Base-by-base conservation (phyloP, 257 asterid genomes). In the Solanum piurae region DNA sequence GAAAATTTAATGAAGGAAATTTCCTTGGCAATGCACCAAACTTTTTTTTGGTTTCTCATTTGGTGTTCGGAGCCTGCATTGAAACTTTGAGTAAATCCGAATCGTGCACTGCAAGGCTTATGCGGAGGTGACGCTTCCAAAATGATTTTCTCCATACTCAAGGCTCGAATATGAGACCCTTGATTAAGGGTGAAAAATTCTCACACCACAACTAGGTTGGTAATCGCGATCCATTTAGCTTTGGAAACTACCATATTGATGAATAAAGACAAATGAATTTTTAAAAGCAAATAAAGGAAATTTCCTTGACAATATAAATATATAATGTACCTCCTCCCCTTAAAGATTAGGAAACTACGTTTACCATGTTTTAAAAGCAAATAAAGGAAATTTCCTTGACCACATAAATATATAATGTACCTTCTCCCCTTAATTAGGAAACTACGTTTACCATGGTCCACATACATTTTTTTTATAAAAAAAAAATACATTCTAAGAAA, bases 11-110 rank as follows among this genome's bases (percentile, higher is more conserved):
- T 75, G 23, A 21, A 75, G 36, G 58, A 76, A 76, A 40, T 76
- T 76, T 76, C 36, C 23, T 38, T 23, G 36, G 34, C 21, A 12
- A 40, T 76, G 4, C 2, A 12, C 60, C 36, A 38, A 76, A 23
- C 34, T 52, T 3, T 52, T 52, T 52, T 1, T 52, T 52, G 21
- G 8, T 18, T 52, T 16, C 23, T 6, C n/a, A 52, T 20, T 0
- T 0, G 0, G 1, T 1, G n/a, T 6, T 1, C 1, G 1, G 9
- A 52, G n/a, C 1, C 0, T 20, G 23, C n/a, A 18, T 18, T 52
- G 9, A 0, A 52, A 3, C 9, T 7, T 9, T 20, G 10, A 52
- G 1, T 52, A 2, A 52, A 52, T 52, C 3, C 1, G 10, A 18
- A 52, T 16, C 4, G 0, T 7, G 2, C 10, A 18, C 0, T 6